phyloP scores from a whole-genome alignment of 371 early-diverging fungal species.

The Saksenaea vasiformis region DNA sequence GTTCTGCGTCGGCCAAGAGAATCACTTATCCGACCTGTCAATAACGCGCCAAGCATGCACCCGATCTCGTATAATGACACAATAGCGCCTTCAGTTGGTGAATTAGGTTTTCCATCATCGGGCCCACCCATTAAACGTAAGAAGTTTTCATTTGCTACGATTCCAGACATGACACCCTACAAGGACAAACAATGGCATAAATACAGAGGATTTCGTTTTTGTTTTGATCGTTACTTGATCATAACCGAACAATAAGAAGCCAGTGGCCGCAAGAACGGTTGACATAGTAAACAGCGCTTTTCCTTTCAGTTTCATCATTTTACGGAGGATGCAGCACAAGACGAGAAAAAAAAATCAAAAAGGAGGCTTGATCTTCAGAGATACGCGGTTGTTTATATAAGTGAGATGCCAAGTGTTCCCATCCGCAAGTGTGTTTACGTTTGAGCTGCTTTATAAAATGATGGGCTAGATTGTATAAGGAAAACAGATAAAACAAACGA shows the following conservation, averaged over 20 bases:
- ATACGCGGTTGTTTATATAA: background rate
- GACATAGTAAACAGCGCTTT: slow-evolving; percentile 28
- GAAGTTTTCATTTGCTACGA: slow-evolving; percentile 29
- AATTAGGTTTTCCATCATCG: slow-evolving; percentile 6
- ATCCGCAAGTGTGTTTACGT: background rate
- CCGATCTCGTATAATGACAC: slow-evolving; percentile 33
- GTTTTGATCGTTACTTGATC: slow-evolving; percentile 26
- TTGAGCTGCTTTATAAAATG: background rate
- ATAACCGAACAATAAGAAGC: slow-evolving; percentile 42
- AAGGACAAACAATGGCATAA: background rate
- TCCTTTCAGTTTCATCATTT: slow-evolving; percentile 26
- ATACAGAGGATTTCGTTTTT: background rate
- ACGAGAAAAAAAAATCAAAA: background rate
- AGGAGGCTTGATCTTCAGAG: background rate
- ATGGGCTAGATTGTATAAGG: background rate
- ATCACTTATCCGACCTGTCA: slow-evolving; percentile 28
- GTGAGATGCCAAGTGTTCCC: background rate
- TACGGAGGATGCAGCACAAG: background rate
- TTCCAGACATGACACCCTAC: slow-evolving; percentile 44
- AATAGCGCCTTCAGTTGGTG: slow-evolving; percentile 24
- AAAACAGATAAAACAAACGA: background rate
- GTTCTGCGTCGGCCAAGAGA: slow-evolving; percentile 32
- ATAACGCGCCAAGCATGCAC: slow-evolving; percentile 31
- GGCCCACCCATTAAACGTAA: slow-evolving; percentile 26
- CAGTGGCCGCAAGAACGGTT: slow-evolving; percentile 34